Percentiles rank a stretch among this genome's conserved stretches.
phyloP scores from a whole-genome alignment of 345 rosid genomes.

The Rhodomyrtus tomentosa region DNA sequence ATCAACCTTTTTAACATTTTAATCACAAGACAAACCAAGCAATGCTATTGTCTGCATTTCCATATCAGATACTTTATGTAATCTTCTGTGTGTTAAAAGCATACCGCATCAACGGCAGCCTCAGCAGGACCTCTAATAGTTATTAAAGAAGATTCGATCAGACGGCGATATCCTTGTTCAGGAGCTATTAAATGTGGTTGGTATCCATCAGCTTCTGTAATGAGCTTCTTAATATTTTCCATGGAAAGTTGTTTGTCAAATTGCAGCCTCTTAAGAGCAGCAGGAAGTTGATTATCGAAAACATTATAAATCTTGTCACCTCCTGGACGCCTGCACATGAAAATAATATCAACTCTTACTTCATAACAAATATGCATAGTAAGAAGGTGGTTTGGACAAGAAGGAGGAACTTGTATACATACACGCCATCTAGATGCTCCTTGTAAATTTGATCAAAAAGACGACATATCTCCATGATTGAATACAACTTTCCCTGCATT shows the following conservation, averaged over 20 bases:
- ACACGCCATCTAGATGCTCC: slow-evolving; percentile 99
- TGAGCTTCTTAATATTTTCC: slow-evolving; percentile 94
- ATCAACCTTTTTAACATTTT: neutral
- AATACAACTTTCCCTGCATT: slow-evolving; percentile 84
- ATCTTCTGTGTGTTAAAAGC: slow-evolving; percentile 2
- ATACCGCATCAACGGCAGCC: slow-evolving; percentile 98
- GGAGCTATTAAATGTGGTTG: slow-evolving; percentile 99
- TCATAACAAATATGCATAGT: neutral
- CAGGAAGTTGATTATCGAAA: slow-evolving; percentile 97
- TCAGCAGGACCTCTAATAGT: slow-evolving; percentile 98
- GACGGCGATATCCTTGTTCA: slow-evolving; percentile 98
- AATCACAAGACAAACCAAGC: neutral
- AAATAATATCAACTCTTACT: neutral
- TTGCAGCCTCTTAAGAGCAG: slow-evolving; percentile 95
- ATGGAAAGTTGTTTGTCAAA: slow-evolving; percentile 97
- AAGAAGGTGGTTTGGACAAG: neutral
- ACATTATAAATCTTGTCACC: slow-evolving; percentile 93
- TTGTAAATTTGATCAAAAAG: slow-evolving; percentile 87
- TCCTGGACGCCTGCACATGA: slow-evolving; percentile 70
- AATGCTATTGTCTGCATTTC: neutral
- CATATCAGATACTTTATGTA: neutral
- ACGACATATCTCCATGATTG: slow-evolving; percentile 98
- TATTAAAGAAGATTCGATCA: slow-evolving; percentile 81
- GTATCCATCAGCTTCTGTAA: slow-evolving; percentile 99
- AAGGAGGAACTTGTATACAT: slow-evolving; percentile 11